Evolutionary conservation across 768 basidiomycete genomes (phyloP).

Genomic region (Lactarius vividus): DNA sequence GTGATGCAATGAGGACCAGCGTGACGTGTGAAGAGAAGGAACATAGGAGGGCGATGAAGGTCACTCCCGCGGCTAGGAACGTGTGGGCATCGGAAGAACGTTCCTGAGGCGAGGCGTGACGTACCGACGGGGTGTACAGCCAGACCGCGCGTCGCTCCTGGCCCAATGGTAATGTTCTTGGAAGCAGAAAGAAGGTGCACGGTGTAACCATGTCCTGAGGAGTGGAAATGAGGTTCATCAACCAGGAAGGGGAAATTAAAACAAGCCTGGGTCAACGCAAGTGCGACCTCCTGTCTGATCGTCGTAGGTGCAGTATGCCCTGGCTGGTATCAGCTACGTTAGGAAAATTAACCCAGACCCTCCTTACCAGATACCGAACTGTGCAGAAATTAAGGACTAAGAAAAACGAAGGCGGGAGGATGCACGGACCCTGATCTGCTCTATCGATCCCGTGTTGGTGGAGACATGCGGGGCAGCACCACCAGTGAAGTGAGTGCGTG

Average conservation of each 20-base stretch:
- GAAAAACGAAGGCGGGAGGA: constrained; percentile 24
- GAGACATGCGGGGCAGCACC: constrained; percentile 30
- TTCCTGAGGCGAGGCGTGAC: not conserved
- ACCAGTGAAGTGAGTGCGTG: constrained; percentile 50
- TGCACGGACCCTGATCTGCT: constrained; percentile 40
- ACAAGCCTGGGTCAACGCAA: constrained; percentile 50
- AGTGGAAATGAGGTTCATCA: not conserved
- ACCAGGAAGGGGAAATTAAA: not conserved
- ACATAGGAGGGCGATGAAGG: constrained; percentile 61
- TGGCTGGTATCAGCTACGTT: constrained; percentile 30
- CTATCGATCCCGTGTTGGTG: constrained; percentile 41
- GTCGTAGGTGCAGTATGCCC: constrained; percentile 60
- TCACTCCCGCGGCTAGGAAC: constrained; percentile 46
- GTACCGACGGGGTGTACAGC: constrained; percentile 73
- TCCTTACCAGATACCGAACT: constrained; percentile 72
- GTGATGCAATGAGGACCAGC: constrained; percentile 42
- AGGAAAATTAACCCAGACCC: not conserved
- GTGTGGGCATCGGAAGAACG: constrained; percentile 3
- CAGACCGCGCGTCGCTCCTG: constrained; percentile 71
- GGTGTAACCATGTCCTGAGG: constrained; percentile 55
- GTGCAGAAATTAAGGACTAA: constrained; percentile 10
- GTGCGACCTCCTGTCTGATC: constrained; percentile 41
- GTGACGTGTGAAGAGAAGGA: constrained; percentile 58
- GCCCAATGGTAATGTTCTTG: constrained; percentile 42
- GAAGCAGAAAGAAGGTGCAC: constrained; percentile 40